Evolutionary conservation across 768 basidiomycete species (phyloP).

Genomic region (Amylocystis lapponica): DNA sequence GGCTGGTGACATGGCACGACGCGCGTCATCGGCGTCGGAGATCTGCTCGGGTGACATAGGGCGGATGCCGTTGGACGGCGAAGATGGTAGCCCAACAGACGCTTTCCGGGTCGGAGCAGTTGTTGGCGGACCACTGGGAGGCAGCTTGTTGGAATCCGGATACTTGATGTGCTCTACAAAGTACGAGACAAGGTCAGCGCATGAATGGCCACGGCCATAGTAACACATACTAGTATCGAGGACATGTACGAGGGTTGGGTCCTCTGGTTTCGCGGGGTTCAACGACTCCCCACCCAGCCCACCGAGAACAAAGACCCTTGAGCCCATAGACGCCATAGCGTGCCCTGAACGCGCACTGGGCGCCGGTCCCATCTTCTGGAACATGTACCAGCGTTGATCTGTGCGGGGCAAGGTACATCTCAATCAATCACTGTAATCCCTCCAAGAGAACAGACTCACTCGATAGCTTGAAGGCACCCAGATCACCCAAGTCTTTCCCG

Average conservation of each 20-base stretch:
- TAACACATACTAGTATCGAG: conserved; percentile 83
- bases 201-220: not conserved
- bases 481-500: conserved; percentile 90
- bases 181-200: not conserved
- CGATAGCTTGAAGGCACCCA: conserved; percentile 95
- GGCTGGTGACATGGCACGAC: conserved; percentile 63
- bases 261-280: conserved; percentile 65
- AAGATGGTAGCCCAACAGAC: conserved; percentile 32
- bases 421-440: not conserved
- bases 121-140: conserved; percentile 18
- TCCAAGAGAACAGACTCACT: conserved; percentile 51
- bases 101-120: conserved; percentile 43
- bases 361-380: conserved; percentile 98
- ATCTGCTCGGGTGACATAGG: conserved; percentile 56
- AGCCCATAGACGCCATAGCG: conserved; percentile 93
- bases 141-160: conserved; percentile 54
- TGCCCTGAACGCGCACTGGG: conserved; percentile 92
- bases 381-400: conserved; percentile 99
- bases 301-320: conserved; percentile 87
- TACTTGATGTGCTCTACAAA: conserved; percentile 86
- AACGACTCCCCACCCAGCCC: conserved; percentile 95
- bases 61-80: conserved; percentile 28
- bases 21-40: conserved; percentile 49
- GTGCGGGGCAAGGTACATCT: conserved; percentile 3
- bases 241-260: conserved; percentile 79